phyloP scores from a whole-genome alignment of 441 rosid species.

The Bocquillonia castaneifolia region DNA sequence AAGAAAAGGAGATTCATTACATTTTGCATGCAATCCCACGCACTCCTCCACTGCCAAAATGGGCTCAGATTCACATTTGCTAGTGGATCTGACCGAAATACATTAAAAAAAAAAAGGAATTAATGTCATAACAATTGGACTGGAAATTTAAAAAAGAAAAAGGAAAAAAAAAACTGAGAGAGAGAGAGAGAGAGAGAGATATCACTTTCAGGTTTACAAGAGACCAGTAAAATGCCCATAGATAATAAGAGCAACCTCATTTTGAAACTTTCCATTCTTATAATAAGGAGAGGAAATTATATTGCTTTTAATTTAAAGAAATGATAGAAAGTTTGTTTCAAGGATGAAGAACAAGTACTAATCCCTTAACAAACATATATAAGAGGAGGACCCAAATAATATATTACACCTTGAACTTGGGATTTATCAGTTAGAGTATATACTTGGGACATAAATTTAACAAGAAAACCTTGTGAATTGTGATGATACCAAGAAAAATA shows the following conservation, averaged over 20 bases:
- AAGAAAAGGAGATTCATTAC: constrained; percentile 15
- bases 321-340: background rate
- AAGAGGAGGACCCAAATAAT: background rate
- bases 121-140: background rate
- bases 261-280: constrained; percentile 22
- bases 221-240: constrained; percentile 12
- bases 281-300: background rate
- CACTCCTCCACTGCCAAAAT: constrained; percentile 34
- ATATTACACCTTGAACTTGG: background rate
- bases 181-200: background rate
- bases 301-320: no score
- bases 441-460: background rate
- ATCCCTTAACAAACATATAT: background rate
- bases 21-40: constrained; percentile 31
- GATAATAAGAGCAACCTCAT: constrained; percentile 8
- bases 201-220: background rate
- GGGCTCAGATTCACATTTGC: constrained; percentile 31
- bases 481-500: constrained; percentile 7
- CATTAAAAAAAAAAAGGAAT: background rate
- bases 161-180: no score
- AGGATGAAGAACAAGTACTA: no score
- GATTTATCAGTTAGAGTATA: constrained; percentile 14
- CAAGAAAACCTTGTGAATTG: background rate
- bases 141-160: background rate
- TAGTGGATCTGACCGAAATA: constrained; percentile 14